Base-by-base conservation (phyloP, 2,329 filamentous ascomycete species). In the Monosporascus sp. region DNA sequence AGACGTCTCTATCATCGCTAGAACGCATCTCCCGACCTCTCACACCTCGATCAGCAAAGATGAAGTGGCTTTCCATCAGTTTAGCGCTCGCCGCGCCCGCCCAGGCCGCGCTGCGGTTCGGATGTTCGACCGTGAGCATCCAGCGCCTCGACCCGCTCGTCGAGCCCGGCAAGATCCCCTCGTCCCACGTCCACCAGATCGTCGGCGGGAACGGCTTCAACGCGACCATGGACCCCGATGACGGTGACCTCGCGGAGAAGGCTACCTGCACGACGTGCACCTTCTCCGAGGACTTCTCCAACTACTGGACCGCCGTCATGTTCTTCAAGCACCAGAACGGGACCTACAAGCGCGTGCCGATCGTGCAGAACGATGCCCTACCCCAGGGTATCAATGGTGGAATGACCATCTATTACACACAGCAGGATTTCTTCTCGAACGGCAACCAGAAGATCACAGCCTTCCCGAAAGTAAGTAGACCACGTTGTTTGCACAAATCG, bases 391-490 rank as follows among this genome's bases (percentile, higher is more conserved):
- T 66, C 44, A 66, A 67, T 34, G 64, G 64, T 9, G 64, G 65
- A 24, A 67, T 68, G 65, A 68, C 64, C 11, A 57, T 68, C 26
- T 68, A 68, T 51, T 68, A 67, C 49, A 67, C 61, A 7, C 64
- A 65, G 50, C 62, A 67, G 43, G 65, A 66, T 56, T 66, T 66
- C 54, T 61, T 48, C 45, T 61, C 56, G 1, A 67, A 66, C 45
- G 65, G 62, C 20, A 63, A 67, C 62, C 56, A 65, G 45, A 73
- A 74, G 61, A 74, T 76, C 31, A 76, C 72, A 1, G 72, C 72
- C 9, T 76, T 77, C 63, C 71, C 70, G 53, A 69, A 72, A 16
- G 69, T 72, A 53, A 60, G 69, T 60, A 3, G 1, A 5, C 11
- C 11, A 19, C 43, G 16, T 14, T 34, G 7, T 14, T 14, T 5